Evolutionary conservation across 1,284 basidiomycete species (phyloP).

Genomic region (Cutaneotrichosporon sp.): DNA sequence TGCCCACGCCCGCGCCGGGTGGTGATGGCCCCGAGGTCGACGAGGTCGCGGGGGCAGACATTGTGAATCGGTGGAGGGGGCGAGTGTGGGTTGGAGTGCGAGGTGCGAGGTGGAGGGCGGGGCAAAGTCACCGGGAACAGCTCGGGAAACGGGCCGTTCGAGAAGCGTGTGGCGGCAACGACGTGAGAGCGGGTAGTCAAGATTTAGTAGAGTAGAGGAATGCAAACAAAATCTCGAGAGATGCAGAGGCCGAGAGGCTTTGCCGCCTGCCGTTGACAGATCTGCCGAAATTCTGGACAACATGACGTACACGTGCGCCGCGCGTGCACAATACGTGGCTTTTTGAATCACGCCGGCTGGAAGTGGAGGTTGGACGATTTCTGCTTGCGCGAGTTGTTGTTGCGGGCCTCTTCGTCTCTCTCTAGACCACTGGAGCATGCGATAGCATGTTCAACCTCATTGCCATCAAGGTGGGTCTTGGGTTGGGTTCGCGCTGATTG

Average conservation of each 20-base stretch:
- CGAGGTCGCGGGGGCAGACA: conserved; percentile 1
- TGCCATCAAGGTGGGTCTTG: conserved; percentile 38
- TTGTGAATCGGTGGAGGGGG: neutral
- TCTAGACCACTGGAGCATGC: conserved; percentile 11
- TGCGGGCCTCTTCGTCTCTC: neutral
- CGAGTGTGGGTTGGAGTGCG: neutral
- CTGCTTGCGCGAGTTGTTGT: neutral
- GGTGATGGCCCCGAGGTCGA: neutral
- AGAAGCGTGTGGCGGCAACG: neutral
- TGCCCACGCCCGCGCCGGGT: conserved; percentile 6
- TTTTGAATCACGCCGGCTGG: neutral
- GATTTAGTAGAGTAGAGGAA: no score
- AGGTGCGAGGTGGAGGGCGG: no score
- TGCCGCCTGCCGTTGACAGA: neutral
- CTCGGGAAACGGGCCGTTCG: neutral
- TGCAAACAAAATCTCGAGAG: conserved; percentile 2
- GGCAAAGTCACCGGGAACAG: neutral
- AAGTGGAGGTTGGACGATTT: conserved; percentile 11
- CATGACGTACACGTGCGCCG: conserved; percentile 4
- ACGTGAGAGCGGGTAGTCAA: no score
- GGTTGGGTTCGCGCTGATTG: neutral
- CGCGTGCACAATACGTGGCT: neutral
- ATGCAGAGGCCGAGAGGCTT: no score
- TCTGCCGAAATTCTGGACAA: conserved; percentile 4
- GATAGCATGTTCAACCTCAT: conserved; percentile 49